Evolutionary conservation across 1,284 basidiomycete genomes (phyloP).

Genomic region (Erythrobasidium hasegawianum): DNA sequence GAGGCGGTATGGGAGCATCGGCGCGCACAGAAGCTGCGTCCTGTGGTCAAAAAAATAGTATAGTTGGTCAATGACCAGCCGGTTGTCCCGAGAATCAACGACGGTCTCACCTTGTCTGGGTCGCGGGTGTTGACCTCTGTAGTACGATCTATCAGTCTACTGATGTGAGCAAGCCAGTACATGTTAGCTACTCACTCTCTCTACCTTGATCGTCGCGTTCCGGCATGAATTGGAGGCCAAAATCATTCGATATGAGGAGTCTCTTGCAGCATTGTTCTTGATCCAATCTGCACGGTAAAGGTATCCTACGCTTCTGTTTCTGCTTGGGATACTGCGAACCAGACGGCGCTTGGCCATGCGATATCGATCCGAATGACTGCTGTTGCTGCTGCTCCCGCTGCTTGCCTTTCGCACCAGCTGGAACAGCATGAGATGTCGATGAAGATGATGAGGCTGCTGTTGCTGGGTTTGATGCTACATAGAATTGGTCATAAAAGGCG

Average conservation of each 20-base stretch:
- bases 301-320: slow-evolving; percentile 9
- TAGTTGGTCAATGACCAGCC: not conserved
- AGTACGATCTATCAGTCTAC: too few species aligned
- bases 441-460: too few species aligned
- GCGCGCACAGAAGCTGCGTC: slow-evolving; percentile 78
- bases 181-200: too few species aligned
- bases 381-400: slow-evolving; percentile 7
- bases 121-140: slow-evolving; percentile 24
- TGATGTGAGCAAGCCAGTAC: too few species aligned
- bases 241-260: slow-evolving; percentile 17
- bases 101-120: slow-evolving; percentile 22
- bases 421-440: not conserved
- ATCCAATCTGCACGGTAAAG: slow-evolving; percentile 22
- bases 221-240: slow-evolving; percentile 20
- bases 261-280: slow-evolving; percentile 32
- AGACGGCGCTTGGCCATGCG: not conserved
- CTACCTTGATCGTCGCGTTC: slow-evolving; percentile 29
- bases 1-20: slow-evolving; percentile 67
- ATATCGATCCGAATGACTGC: not conserved
- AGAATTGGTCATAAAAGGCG: slow-evolving; percentile 62
- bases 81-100: not conserved
- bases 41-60: slow-evolving; percentile 50
- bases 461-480: slow-evolving; percentile 40
- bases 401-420: slow-evolving; percentile 46
- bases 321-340: slow-evolving; percentile 4